phyloP scores from a whole-genome alignment of 108 stramenopile species.

The Fistulifera solaris region DNA sequence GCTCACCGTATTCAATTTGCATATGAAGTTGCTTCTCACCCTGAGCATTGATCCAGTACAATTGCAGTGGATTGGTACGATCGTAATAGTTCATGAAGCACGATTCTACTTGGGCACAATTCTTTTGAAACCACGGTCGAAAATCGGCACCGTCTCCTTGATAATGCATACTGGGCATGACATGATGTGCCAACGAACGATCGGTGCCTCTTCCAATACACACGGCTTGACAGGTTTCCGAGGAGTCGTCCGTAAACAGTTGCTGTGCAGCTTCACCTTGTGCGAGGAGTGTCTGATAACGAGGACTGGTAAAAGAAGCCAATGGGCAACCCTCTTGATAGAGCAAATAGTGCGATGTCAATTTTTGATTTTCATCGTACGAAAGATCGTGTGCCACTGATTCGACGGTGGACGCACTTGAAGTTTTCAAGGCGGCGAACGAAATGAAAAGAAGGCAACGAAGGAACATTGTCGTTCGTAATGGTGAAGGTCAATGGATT shows the following conservation, averaged over 20 bases:
- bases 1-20: conserved; percentile 33
- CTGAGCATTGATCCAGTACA: conserved; percentile 36
- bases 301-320: conserved; percentile 15
- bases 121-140: conserved; percentile 14
- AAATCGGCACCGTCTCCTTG: conserved; percentile 15
- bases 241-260: conserved; percentile 1
- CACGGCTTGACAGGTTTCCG: conserved; percentile 25
- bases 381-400: conserved; percentile 13
- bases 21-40: conserved; percentile 12
- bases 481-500: no score
- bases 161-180: conserved; percentile 27
- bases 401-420: not conserved
- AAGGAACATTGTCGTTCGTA: no score
- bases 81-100: conserved; percentile 52
- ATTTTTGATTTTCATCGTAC: conserved; percentile 33
- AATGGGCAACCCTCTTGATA: conserved; percentile 25
- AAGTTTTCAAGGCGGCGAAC: no score
- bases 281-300: conserved; percentile 3
- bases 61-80: conserved; percentile 13
- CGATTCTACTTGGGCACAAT: conserved; percentile 36
- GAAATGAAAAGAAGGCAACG: no score
- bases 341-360: conserved; percentile 27
- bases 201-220: conserved; percentile 38
- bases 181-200: conserved; percentile 14
- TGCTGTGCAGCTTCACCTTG: conserved; percentile 4